These are phyloP conservation scores for Rubroshorea leprosula DNA, from an alignment of 345 rosid species.

Conservation along the genomic window DNA sequence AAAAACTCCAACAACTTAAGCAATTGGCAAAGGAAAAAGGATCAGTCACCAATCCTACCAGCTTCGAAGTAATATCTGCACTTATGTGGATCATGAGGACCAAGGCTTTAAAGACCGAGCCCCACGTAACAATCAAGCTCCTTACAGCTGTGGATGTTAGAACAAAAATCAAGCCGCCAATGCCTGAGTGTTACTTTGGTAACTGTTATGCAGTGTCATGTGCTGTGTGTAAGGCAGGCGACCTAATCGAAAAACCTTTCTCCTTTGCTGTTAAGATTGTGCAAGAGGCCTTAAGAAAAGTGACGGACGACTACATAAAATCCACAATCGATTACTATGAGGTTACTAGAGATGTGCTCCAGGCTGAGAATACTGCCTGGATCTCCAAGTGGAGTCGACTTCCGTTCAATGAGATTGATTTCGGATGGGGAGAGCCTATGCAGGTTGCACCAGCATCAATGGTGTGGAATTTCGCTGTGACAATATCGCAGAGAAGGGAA, in stretches of 20 bases:
- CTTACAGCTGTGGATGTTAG: slow-evolving; percentile 76
- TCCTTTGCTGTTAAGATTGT: slow-evolving; percentile 56
- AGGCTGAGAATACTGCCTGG: slow-evolving; percentile 59
- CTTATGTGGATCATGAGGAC: slow-evolving; percentile 76
- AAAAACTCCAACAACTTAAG: slow-evolving; percentile 56
- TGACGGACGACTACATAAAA: slow-evolving; percentile 68
- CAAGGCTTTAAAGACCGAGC: slow-evolving; percentile 47
- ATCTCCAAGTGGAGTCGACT: slow-evolving; percentile 83
- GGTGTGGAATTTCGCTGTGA: background rate
- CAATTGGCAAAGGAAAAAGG: slow-evolving; percentile 42
- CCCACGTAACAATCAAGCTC: slow-evolving; percentile 62
- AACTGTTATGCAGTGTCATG: slow-evolving; percentile 71
- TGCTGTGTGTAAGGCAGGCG: slow-evolving; percentile 55
- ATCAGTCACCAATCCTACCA: slow-evolving; percentile 40
- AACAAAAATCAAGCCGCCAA: slow-evolving; percentile 53
- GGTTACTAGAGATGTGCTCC: slow-evolving; percentile 61
- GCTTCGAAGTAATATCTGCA: slow-evolving; percentile 71
- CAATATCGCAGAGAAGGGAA: background rate
- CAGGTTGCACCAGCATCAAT: slow-evolving; percentile 11
- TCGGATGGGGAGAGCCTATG: slow-evolving; percentile 83
- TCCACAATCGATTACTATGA: slow-evolving; percentile 88
- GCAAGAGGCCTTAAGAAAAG: slow-evolving; percentile 64
- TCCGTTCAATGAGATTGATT: slow-evolving; percentile 60
- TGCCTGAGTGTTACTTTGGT: slow-evolving; percentile 73
- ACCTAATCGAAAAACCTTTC: slow-evolving; percentile 49